Base-by-base conservation (phyloP, 495 filamentous ascomycete species). In the Immersiella caudata region DNA sequence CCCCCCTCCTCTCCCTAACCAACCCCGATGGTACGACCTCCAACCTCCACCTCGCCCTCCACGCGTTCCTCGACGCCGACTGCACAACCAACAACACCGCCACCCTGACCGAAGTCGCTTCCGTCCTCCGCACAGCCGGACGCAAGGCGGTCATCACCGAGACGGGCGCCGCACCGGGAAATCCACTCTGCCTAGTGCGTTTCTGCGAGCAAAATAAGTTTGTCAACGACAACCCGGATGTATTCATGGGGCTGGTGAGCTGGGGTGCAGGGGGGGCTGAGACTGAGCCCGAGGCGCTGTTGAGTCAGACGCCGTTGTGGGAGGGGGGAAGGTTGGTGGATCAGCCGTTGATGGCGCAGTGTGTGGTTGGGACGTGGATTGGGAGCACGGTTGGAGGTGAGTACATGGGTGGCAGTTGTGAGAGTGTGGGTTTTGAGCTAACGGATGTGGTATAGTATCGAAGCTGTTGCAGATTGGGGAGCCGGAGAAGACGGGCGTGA, bases 41-140 rank as follows among this genome's bases (percentile, higher is more conserved):
- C 52, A 83, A 85, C 69, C 77, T 89, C 21, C 75, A 88, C 64
- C 82, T 88, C 56, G 87, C 89, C 67, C 71, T 81, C 25, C 79
- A 79, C 63, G 75, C 75, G 46, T 89, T 88, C 71, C 80, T 88
- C 36, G 87, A 89, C 68, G 75, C 71, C 24, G 68, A 79, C 22
- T 89, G 87, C 75, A 76, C 79, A n/a, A 84, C 80, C 20, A 79
- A 86, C 71, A 84, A 85, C 64, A 76, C 83, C 25, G 76, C 71
- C 27, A 79, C 80, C 24, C 87, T 89, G 70, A 68, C 67, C 3
- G 73, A 79, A 0, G 76, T 87, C 0, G 82, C 83, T 2, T 67
- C 75, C 1, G 88, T 77, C 70, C 71, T 89, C 55, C 73, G 85
- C 25, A 58, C 70, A 33, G 81, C 82, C 63, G 83, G 81, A 12